Percentiles rank a stretch among this genome's conserved stretches.
Evolutionary conservation across 2,329 filamentous ascomycete species (phyloP).

Genomic region (Xylariaceae sp.): DNA sequence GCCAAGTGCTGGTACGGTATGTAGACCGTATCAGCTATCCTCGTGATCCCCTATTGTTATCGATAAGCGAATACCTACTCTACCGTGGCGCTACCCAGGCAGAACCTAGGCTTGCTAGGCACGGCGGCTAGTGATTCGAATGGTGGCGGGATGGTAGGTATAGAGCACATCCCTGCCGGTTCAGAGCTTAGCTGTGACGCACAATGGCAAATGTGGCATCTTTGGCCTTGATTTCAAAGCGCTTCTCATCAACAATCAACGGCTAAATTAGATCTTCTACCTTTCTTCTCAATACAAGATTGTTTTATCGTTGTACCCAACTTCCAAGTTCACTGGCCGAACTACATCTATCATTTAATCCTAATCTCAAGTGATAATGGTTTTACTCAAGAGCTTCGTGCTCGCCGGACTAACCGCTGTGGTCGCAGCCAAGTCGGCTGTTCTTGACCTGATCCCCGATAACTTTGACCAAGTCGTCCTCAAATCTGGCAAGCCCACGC

Average conservation of each 20-base stretch:
- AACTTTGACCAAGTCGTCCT: conserved; percentile 94
- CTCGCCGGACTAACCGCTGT: conserved; percentile 61
- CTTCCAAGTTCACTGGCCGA: not conserved
- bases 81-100: too few species aligned
- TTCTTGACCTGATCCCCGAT: conserved; percentile 84
- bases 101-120: too few species aligned
- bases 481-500: conserved; percentile 90
- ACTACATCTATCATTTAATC: conserved; percentile 12
- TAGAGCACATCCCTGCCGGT: conserved; percentile 26
- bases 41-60: too few species aligned
- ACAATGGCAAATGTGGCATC: conserved; percentile 34
- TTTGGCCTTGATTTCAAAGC: conserved; percentile 33
- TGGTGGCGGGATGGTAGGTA: too few species aligned
- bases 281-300: not conserved
- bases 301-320: not conserved
- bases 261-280: conserved; percentile 11
- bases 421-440: conserved; percentile 76
- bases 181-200: conserved; percentile 25
- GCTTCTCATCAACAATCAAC: conserved; percentile 11
- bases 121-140: too few species aligned
- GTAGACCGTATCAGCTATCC: too few species aligned
- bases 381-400: conserved; percentile 66
- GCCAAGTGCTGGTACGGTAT: too few species aligned
- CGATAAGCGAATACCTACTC: too few species aligned
- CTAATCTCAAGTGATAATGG: conserved; percentile 46